A percentile compares a stretch with the other conserved stretches of the same genome.
Evolutionary conservation across 306 rosid genomes (phyloP).

Genomic region (Prunus dulcis): DNA sequence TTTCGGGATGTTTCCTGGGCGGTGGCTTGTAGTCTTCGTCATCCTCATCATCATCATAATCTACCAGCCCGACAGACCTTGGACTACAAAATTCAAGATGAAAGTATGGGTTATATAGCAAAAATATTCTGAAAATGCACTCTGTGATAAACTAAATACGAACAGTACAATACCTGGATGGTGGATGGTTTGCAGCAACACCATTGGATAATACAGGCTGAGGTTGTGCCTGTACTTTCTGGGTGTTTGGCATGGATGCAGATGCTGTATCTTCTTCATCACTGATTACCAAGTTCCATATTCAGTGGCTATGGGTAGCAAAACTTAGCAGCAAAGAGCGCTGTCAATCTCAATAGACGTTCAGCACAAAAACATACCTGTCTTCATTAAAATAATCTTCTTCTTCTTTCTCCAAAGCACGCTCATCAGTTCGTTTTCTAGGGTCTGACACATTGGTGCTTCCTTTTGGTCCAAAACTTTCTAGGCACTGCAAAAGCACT

Average conservation of each 20-base stretch:
- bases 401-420: constrained; percentile 87
- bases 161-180: constrained; percentile 48
- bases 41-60: constrained; percentile 93
- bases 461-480: constrained; percentile 61
- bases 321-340: constrained; percentile 10
- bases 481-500: constrained; percentile 62
- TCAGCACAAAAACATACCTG: constrained; percentile 45
- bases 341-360: neutral
- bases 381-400: constrained; percentile 92
- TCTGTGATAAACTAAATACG: neutral
- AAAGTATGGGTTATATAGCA: neutral
- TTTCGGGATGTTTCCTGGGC: constrained; percentile 61
- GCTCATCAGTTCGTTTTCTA: constrained; percentile 78
- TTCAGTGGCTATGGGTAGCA: constrained; percentile 16
- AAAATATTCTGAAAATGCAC: neutral
- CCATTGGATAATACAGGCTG: constrained; percentile 70
- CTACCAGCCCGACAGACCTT: constrained; percentile 80
- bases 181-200: constrained; percentile 48
- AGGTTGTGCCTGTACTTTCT: constrained; percentile 46
- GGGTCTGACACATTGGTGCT: constrained; percentile 49
- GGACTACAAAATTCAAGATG: constrained; percentile 42
- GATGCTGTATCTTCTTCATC: constrained; percentile 90
- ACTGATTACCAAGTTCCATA: constrained; percentile 39
- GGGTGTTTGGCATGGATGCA: constrained; percentile 51
- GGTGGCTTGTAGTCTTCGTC: constrained; percentile 93